Evolutionary conservation across 495 filamentous ascomycete species (phyloP).

Genomic region (Aspergillus panamensis): DNA sequence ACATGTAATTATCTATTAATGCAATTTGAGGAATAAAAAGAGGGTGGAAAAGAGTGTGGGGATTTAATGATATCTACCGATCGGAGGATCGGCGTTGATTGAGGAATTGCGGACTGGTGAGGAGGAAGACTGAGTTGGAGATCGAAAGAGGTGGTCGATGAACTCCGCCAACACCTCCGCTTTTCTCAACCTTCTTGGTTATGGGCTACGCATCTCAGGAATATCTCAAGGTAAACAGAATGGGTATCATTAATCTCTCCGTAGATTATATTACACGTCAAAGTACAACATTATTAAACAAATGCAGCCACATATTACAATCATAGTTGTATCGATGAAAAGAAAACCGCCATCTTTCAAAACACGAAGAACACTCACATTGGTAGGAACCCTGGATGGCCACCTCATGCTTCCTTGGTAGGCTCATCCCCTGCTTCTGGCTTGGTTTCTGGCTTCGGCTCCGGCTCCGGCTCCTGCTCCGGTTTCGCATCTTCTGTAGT

Average conservation of each 20-base stretch:
- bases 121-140: neutral
- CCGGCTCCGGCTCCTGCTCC: constrained; percentile 3
- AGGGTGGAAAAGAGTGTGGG: neutral
- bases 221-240: neutral
- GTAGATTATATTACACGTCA: constrained; percentile 33
- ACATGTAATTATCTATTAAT: neutral
- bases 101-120: neutral
- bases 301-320: constrained; percentile 25
- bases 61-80: neutral
- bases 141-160: neutral
- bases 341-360: constrained; percentile 11
- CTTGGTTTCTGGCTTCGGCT: constrained; percentile 15
- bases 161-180: neutral
- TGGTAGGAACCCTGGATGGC: neutral
- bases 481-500: constrained; percentile 4
- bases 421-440: constrained; percentile 13
- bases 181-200: neutral
- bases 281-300: constrained; percentile 11
- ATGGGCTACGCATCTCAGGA: neutral
- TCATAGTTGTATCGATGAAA: constrained; percentile 12
- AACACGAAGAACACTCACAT: constrained; percentile 5
- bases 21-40: neutral
- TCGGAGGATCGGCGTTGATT: too few relatives aligned
- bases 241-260: constrained; percentile 43
- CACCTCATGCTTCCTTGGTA: constrained; percentile 16